Percentiles rank a stretch among this genome's conserved stretches.
phyloP scores from a whole-genome alignment of 2,329 filamentous ascomycete species.

The Fonsecaea monophora region DNA sequence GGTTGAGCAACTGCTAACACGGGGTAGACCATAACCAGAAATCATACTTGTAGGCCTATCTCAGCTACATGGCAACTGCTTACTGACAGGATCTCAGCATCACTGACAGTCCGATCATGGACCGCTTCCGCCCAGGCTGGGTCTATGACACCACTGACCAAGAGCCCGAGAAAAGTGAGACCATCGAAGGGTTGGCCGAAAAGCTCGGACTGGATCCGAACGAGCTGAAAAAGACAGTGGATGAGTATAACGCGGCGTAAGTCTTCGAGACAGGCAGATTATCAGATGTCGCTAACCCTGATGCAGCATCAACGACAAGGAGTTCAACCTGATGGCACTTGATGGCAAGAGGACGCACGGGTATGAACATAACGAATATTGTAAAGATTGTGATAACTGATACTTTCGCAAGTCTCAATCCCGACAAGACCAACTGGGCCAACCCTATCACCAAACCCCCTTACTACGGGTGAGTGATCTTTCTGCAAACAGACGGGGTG shows the following conservation, averaged over 20 bases:
- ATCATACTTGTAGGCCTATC: conserved; percentile 45
- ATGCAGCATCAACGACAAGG: conserved; percentile 44
- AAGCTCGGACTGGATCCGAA: conserved; percentile 49
- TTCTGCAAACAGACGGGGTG: neutral
- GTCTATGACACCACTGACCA: conserved; percentile 53
- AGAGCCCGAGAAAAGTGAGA: conserved; percentile 50
- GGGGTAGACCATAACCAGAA: conserved; percentile 48
- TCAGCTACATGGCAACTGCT: too few relatives aligned
- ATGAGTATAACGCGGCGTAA: conserved; percentile 49
- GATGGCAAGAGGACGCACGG: conserved; percentile 47
- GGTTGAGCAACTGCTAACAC: neutral
- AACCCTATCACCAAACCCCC: conserved; percentile 48
- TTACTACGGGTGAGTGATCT: conserved; percentile 45
- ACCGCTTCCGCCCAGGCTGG: conserved; percentile 52
- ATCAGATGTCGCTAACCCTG: neutral
- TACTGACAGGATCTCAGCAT: conserved; percentile 34
- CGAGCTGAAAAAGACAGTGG: conserved; percentile 48
- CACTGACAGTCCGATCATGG: conserved; percentile 51
- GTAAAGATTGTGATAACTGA: neutral
- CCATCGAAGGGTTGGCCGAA: conserved; percentile 49
- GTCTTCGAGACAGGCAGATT: neutral
- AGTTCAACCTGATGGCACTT: conserved; percentile 52
- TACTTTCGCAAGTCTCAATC: conserved; percentile 40
- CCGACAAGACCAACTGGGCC: conserved; percentile 51
- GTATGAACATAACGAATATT: conserved; percentile 7